Percentiles rank a stretch among this genome's conserved stretches.
Conservation (phyloP, 2,329 filamentous ascomycete genomes). For the Magnaporthiopsis rhizophila region DNA sequence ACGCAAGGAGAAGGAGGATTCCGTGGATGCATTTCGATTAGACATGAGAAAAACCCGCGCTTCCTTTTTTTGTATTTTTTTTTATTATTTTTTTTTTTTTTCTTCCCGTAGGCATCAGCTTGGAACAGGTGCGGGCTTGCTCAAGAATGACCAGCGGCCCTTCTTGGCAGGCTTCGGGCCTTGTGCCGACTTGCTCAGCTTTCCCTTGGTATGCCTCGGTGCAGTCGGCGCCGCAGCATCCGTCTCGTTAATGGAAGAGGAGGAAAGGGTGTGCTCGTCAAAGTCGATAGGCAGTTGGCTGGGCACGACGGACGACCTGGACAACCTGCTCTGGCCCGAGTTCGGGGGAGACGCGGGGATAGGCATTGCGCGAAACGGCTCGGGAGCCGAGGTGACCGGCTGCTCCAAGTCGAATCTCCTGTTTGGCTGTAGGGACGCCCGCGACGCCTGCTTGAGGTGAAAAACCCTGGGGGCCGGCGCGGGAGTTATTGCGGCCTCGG, state of each 20-base stretch:
- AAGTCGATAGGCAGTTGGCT: slow-evolving; percentile 2
- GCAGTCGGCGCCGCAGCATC: not conserved
- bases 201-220: slow-evolving; percentile 14
- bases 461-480: not conserved
- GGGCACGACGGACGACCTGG: not conserved
- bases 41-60: not conserved
- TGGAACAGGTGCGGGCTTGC: slow-evolving; percentile 8
- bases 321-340: not conserved
- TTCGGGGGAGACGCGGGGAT: not conserved
- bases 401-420: not conserved
- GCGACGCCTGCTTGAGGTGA: not conserved
- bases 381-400: not conserved
- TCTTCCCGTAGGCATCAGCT: not conserved
- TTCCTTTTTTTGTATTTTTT: not conserved
- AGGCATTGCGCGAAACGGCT: not conserved
- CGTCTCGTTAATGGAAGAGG: not conserved
- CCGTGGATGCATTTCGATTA: not conserved
- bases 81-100: not conserved
- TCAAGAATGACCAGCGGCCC: slow-evolving; percentile 22
- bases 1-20: too few relatives aligned
- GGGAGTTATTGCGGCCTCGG: not conserved
- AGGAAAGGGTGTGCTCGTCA: not conserved
- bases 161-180: slow-evolving; percentile 21
- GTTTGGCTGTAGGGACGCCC: not conserved
- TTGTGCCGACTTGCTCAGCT: slow-evolving; percentile 17